Conservation (phyloP, 2,329 filamentous ascomycete species). For the Penicillium hesseltinei region DNA sequence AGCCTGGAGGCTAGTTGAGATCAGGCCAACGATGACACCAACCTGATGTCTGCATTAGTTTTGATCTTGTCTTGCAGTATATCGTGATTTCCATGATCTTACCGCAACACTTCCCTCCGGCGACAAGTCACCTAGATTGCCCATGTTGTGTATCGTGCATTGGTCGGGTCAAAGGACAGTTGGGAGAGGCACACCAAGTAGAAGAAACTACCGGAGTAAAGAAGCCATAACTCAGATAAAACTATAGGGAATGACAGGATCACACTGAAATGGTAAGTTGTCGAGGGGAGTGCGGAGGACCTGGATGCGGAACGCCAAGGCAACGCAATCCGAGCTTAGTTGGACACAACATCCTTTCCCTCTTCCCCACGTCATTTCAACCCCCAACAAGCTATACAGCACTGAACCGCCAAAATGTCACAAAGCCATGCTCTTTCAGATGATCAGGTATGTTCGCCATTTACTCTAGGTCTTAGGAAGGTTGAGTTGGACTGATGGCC, state of each 20-base stretch:
- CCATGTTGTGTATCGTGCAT: constrained; percentile 55
- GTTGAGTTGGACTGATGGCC: constrained; percentile 12
- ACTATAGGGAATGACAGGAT: constrained; percentile 7
- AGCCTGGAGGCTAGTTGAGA: constrained; percentile 93
- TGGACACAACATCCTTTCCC: constrained; percentile 23
- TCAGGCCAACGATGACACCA: constrained; percentile 85
- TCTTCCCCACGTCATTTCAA: constrained; percentile 23
- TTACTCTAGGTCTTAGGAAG: constrained; percentile 1
- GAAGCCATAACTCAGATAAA: constrained; percentile 19
- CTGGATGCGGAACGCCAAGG: constrained; percentile 26
- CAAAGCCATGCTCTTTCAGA: constrained; percentile 93
- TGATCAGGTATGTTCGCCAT: constrained; percentile 70
- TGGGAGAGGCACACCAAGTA: constrained; percentile 8
- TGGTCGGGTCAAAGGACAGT: constrained; percentile 46
- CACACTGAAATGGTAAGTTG: constrained; percentile 6
- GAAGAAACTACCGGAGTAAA: constrained; percentile 18
- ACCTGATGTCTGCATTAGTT: constrained; percentile 56
- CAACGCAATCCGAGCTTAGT: constrained; percentile 23
- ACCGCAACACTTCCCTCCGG: constrained; percentile 75
- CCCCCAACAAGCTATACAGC: constrained; percentile 14
- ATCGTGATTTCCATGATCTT: constrained; percentile 35
- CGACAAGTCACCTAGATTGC: constrained; percentile 71
- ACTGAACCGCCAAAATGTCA: constrained; percentile 67
- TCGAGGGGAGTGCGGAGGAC: constrained; percentile 11
- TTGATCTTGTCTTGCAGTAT: background rate